These are phyloP conservation scores for Coelastrella sp. DNA, from an alignment of 139 green algal genomes.

Conservation along the genomic window DNA sequence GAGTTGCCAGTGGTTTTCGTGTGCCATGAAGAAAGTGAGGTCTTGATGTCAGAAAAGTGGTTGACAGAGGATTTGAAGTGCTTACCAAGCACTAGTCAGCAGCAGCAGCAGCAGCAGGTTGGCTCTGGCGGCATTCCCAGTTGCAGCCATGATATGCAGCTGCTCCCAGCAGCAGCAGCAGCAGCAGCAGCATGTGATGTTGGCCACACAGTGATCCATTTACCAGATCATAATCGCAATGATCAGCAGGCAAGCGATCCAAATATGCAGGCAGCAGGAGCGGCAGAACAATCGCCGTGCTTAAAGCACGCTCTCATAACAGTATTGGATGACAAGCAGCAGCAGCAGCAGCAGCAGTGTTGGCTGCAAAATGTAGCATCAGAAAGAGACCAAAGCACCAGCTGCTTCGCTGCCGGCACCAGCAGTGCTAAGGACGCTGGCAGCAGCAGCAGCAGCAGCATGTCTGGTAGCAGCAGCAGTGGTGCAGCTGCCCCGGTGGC, in stretches of 20 bases:
- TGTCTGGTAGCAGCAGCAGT: background rate
- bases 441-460: slow-evolving; percentile 12
- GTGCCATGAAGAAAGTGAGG: slow-evolving; percentile 22
- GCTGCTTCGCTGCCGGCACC: background rate
- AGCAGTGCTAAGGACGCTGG: background rate
- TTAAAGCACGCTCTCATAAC: too few species aligned
- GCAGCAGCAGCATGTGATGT: background rate
- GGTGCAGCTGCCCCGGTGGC: background rate
- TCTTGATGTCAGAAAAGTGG: slow-evolving; percentile 33
- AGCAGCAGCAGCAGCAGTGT: background rate
- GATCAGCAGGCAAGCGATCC: too few species aligned
- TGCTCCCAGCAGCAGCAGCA: slow-evolving; percentile 36
- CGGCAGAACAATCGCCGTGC: too few species aligned
- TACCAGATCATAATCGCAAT: too few species aligned
- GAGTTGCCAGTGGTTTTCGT: slow-evolving; percentile 41
- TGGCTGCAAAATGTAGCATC: background rate
- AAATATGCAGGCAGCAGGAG: too few species aligned
- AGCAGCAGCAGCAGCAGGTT: slow-evolving; percentile 27
- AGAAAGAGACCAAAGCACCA: background rate
- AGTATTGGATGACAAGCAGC: background rate
- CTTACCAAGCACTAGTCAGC: background rate
- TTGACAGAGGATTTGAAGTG: background rate
- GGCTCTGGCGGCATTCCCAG: background rate
- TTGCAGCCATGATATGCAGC: background rate
- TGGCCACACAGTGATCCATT: too few species aligned